Evolutionary conservation across 257 asterid species (phyloP), one percentile per base, ranked within the genome.

Genomic region (Rauvolfia tetraphylla): DNA sequence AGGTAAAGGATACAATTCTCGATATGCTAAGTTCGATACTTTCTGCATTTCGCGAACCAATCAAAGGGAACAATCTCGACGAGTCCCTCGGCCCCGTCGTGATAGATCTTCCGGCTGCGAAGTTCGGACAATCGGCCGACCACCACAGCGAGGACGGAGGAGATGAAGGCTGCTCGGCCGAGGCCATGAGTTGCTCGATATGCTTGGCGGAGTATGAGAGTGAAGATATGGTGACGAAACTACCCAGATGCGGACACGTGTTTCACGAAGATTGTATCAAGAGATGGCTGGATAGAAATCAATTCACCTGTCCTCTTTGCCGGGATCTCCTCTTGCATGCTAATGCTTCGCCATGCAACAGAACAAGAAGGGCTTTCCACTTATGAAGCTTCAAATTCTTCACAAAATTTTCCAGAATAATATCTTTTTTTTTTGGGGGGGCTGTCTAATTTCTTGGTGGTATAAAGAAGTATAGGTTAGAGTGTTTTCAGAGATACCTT

Each of bases 281-380:
- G 75, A 84, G 77, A 82, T 89, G 97, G 97, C 51, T 87, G 1
- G 83, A 84, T 1, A 82, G 85, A 25, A 82, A 82, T 59, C 89
- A 81, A 59, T 89, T 88, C 80, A 91, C 92, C 42, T 91, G 97
- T 80, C 97, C 97, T 25, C 77, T 91, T 57, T 91, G 97, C 80
- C 80, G 93, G 81, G 82, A 87, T 68, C 72, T 83, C 59, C 78
- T 90, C 29, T 39, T 88, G 79, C 86, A 73, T 29, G 23, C 34
- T 34, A 68, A 58, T 61, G 41, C 83, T 72, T 58, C 80, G 3
- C 80, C 88, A 79, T 78, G 85, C 88, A 80, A 79, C 18, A 29
- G 18, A 27, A 58, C 2, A 25, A 58, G 36, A 25, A 46, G 8
- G 10, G 10, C 5, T 46, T 46, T 46, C 10, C 14, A 6, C 10